Percentiles rank a stretch among this genome's conserved stretches.
phyloP scores from a whole-genome alignment of 2,329 filamentous ascomycete genomes.

The Botrytis cinerea region DNA sequence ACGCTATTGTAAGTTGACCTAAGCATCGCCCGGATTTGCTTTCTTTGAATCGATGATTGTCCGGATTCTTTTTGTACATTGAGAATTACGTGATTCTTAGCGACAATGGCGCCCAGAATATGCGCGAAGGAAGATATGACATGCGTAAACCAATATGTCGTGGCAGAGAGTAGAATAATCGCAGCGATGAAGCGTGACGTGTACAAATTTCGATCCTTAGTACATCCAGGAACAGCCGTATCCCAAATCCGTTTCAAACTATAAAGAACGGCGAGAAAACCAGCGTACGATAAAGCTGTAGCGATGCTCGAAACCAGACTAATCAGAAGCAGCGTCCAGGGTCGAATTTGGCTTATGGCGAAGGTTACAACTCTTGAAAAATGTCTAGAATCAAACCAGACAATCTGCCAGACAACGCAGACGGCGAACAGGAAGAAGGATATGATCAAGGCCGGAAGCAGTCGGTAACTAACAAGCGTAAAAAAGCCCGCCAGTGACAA shows the following conservation, averaged over 20 bases:
- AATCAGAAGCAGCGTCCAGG: background rate
- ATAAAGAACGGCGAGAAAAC: background rate
- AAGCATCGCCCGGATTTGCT: background rate
- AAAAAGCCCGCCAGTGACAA: background rate
- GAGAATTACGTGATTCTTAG: background rate
- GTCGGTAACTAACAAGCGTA: background rate
- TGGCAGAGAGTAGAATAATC: background rate
- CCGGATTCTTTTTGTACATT: background rate
- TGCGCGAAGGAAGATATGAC: background rate
- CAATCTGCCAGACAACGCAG: background rate
- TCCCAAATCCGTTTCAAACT: background rate
- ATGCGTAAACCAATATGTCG: slow-evolving; percentile 3
- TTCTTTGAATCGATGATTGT: background rate
- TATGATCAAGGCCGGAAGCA: background rate
- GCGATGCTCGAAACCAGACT: background rate
- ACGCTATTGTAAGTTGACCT: background rate
- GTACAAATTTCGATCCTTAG: background rate
- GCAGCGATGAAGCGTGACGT: background rate
- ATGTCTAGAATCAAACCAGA: background rate
- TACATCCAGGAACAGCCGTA: background rate
- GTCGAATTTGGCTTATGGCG: background rate
- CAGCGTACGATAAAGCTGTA: background rate
- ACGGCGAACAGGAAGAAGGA: background rate
- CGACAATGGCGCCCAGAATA: background rate
- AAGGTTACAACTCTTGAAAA: background rate